Conservation (phyloP, 179 eudicot species). For the Silene coronaria region DNA sequence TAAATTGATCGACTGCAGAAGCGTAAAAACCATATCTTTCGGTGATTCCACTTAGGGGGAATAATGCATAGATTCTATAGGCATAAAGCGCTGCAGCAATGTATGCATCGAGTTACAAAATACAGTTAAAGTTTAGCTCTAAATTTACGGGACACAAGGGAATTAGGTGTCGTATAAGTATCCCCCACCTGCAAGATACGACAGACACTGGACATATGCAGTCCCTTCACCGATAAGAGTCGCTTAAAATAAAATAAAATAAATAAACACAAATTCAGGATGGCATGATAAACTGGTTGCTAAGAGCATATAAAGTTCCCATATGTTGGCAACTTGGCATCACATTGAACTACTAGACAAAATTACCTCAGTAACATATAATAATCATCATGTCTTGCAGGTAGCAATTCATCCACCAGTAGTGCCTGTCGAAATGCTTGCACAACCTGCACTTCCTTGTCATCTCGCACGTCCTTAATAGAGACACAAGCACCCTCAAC, state of each 20-base stretch:
- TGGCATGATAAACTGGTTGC: background rate
- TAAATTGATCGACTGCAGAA: background rate
- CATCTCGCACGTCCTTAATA: conserved; percentile 50
- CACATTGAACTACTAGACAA: conserved; percentile 1
- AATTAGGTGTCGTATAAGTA: background rate
- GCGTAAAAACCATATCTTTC: background rate
- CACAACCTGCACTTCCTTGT: conserved; percentile 46
- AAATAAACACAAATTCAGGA: too few relatives aligned
- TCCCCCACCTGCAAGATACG: background rate
- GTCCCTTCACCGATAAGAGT: background rate
- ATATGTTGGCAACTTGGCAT: background rate
- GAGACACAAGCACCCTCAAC: conserved; percentile 25
- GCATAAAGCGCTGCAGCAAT: background rate
- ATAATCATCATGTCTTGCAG: conserved; percentile 53
- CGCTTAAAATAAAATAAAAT: background rate
- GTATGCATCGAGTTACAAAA: background rate
- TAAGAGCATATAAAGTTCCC: background rate
- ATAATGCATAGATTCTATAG: background rate
- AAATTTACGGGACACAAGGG: background rate
- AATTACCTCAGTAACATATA: conserved; percentile 49
- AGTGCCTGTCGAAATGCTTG: conserved; percentile 49
- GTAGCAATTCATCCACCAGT: conserved; percentile 43
- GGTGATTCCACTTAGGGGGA: background rate
- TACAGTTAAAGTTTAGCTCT: background rate
- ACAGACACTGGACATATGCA: background rate